These are phyloP conservation scores for Ensete glaucum DNA, from an alignment of 176 grass and related monocot genomes.

Conservation along the genomic window DNA sequence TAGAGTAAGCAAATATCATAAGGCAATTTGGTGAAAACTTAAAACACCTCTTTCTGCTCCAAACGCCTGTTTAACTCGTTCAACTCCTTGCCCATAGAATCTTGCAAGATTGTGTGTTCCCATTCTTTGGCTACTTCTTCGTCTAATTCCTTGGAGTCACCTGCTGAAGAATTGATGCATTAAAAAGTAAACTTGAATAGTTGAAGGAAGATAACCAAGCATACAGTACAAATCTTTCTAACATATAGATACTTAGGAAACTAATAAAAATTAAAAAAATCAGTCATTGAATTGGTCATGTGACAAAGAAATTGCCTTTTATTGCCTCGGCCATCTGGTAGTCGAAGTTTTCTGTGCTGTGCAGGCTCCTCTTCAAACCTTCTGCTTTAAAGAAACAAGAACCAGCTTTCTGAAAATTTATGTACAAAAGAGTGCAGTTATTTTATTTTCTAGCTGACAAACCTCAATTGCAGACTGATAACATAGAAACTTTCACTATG, in stretches of 20 bases:
- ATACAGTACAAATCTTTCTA: neutral
- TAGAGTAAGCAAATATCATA: neutral
- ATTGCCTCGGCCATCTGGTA: conserved; percentile 61
- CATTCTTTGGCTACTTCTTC: conserved; percentile 94
- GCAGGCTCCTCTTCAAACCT: conserved; percentile 93
- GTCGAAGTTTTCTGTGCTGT: conserved; percentile 77
- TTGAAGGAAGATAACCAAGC: conserved; percentile 17
- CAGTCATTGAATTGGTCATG: conserved; percentile 1
- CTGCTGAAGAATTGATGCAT: conserved; percentile 21
- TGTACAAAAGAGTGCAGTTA: conserved; percentile 2
- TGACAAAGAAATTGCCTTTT: conserved; percentile 45
- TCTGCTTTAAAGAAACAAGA: conserved; percentile 60
- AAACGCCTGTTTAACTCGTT: conserved; percentile 93
- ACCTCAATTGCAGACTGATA: neutral
- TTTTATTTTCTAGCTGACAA: conserved; percentile 23
- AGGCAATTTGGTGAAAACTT: neutral
- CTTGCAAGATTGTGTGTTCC: conserved; percentile 96
- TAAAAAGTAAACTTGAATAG: neutral
- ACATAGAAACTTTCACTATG: no score
- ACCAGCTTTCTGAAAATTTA: conserved; percentile 58
- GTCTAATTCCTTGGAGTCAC: conserved; percentile 87
- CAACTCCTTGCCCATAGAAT: conserved; percentile 87
- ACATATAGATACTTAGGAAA: conserved; percentile 14
- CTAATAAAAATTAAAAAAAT: conserved; percentile 2
- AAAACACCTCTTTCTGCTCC: conserved; percentile 88